Percentiles rank a stretch among this genome's conserved stretches.
Evolutionary conservation across 805 yeast genomes (phyloP).

Genomic region (Cyberlindnera xishuangbannaensis): DNA sequence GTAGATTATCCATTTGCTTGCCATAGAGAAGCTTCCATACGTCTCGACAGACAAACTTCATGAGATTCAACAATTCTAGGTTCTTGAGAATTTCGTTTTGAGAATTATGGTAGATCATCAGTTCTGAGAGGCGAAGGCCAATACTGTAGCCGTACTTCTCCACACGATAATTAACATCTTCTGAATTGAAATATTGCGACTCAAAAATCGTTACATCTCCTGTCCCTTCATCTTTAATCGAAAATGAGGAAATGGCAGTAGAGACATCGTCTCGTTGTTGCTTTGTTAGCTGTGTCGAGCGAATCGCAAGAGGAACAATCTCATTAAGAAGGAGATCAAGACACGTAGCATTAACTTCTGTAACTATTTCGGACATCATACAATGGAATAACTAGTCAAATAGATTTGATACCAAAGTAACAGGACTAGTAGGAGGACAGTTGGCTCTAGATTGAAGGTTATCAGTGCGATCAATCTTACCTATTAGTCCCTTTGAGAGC

Average conservation of each 20-base stretch:
- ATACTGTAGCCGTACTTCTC: slow-evolving; percentile 68
- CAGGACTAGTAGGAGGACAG: no score
- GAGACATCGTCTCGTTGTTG: slow-evolving; percentile 11
- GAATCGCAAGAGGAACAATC: slow-evolving; percentile 63
- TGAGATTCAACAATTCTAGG: slow-evolving; percentile 69
- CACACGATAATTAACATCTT: slow-evolving; percentile 51
- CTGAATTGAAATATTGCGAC: slow-evolving; percentile 31
- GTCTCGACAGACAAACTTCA: slow-evolving; percentile 90
- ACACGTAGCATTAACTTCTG: slow-evolving; percentile 44
- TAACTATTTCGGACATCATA: slow-evolving; percentile 3
- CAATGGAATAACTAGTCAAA: no score
- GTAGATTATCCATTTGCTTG: slow-evolving; percentile 85
- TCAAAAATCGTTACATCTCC: slow-evolving; percentile 40
- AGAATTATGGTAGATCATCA: slow-evolving; percentile 41
- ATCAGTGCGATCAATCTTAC: no score
- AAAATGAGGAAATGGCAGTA: slow-evolving; percentile 8
- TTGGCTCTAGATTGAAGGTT: no score
- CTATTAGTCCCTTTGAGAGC: no score
- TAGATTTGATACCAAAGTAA: no score
- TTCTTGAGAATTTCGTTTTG: slow-evolving; percentile 39
- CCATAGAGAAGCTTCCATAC: slow-evolving; percentile 78
- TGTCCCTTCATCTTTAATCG: slow-evolving; percentile 22
- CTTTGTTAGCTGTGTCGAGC: slow-evolving; percentile 48
- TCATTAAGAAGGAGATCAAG: slow-evolving; percentile 69
- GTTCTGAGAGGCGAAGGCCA: slow-evolving; percentile 54